Base-by-base conservation (phyloP, 2,329 filamentous ascomycete genomes). In the Alternaria solani region DNA sequence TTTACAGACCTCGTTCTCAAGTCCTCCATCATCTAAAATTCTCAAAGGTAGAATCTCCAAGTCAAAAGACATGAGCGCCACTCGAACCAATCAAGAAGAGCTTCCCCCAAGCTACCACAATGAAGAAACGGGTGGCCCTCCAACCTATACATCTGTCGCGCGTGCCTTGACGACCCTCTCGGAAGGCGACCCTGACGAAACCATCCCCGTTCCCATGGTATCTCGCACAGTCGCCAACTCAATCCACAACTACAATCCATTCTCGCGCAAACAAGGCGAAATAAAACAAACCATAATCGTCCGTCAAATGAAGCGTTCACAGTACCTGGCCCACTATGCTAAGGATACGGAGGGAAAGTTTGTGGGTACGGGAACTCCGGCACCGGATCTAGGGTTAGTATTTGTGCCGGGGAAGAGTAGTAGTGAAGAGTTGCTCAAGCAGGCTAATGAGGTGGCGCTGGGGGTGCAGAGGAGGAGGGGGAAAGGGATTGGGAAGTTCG, bases 351-450 rank as follows among this genome's bases (percentile, higher is more conserved):
- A 74, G 2, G 75, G 74, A 1, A 75, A 72, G 3, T 76, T 71
- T 34, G 26, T 75, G 1, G 71, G 74, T 0, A 75, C 70, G 0
- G 62, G 66, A 25, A 62, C 46, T 7, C 61, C 65, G 1, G 73
- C 73, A 1, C 63, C 57, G 8, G 72, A 76, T 63, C 65, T 63
- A 0, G 70, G 61, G 0, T 41, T 75, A 32, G 71, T 77, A 0
- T 75, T 75, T 54, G 73, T 75, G 14, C 70, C 72, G 0, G 63
- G 63, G 4, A 74, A 74, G 58, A 65, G 69, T 16, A 75, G 68
- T 4, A 60, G 65, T 1, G 71, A 72, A 39, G 72, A 77, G 28
- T 25, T 76, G 39, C 26, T 75, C 58, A 57, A 55, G 51, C 71
- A 76, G 62, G 69, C 74, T 1, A 51, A 64, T 9, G 65, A 69